These are phyloP conservation scores for Ambrosia hybrid DNA, from an alignment of 140 eudicot genomes.

Conservation along the genomic window DNA sequence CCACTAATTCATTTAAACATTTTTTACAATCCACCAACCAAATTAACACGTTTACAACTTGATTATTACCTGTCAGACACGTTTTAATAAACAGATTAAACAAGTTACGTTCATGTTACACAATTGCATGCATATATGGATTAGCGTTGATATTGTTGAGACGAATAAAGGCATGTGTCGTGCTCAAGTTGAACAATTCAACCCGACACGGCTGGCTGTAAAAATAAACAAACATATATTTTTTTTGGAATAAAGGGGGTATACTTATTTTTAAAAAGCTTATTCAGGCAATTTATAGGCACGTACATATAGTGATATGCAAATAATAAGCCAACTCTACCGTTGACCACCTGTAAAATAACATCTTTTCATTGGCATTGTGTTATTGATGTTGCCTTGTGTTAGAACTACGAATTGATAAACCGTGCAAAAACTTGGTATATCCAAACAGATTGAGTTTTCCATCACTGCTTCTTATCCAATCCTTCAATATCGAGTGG, in stretches of 20 bases:
- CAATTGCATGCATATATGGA: neutral
- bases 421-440: slow-evolving; percentile 94
- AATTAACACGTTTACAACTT: too few species aligned
- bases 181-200: neutral
- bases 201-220: neutral
- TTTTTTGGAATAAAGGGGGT: too few species aligned
- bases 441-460: slow-evolving; percentile 77
- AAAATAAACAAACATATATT: too few species aligned
- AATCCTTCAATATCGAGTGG: slow-evolving; percentile 65
- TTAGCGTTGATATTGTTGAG: too few species aligned
- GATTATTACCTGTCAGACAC: too few species aligned
- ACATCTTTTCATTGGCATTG: neutral
- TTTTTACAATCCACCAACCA: too few species aligned
- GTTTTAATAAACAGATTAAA: too few species aligned
- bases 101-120: too few species aligned
- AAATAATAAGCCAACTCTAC: slow-evolving; percentile 11
- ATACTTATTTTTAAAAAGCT: too few species aligned
- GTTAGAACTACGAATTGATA: slow-evolving; percentile 59
- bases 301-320: slow-evolving; percentile 1
- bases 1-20: too few species aligned
- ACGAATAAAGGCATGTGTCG: neutral
- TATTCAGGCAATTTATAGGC: neutral
- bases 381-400: slow-evolving; percentile 46
- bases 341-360: slow-evolving; percentile 13
- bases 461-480: slow-evolving; percentile 73